A percentile compares a stretch with the other conserved stretches of the same genome.
Evolutionary conservation across 2,329 filamentous ascomycete genomes (phyloP).

Genomic region (Venturia nashicola): DNA sequence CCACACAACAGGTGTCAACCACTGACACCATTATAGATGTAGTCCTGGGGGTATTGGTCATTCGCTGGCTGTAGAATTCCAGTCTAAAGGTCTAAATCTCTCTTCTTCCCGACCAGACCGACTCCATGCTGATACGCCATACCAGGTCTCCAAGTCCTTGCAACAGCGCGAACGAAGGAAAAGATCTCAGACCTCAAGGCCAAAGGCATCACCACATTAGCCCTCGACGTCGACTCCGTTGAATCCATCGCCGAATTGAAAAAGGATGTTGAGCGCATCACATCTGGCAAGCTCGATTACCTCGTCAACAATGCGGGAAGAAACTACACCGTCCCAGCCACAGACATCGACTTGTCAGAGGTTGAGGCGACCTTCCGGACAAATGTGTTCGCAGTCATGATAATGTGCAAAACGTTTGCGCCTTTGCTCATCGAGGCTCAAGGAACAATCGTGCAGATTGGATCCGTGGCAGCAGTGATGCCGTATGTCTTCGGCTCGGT

Average conservation of each 20-base stretch:
- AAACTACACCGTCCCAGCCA: conserved; percentile 45
- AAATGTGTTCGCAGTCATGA: conserved; percentile 47
- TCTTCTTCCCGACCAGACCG: not conserved
- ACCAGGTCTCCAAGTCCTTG: conserved; percentile 42
- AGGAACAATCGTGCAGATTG: conserved; percentile 34
- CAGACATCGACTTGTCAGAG: conserved; percentile 40
- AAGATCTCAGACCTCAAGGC: conserved; percentile 36
- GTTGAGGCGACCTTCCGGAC: conserved; percentile 36
- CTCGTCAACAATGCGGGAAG: conserved; percentile 47
- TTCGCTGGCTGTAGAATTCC: conserved; percentile 45
- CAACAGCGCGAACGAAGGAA: conserved; percentile 40
- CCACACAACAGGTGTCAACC: not conserved
- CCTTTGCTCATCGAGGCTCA: conserved; percentile 38
- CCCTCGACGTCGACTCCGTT: conserved; percentile 39
- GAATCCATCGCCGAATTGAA: conserved; percentile 37
- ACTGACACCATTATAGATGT: conserved; percentile 22
- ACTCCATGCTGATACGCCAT: not conserved
- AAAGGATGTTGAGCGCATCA: conserved; percentile 32
- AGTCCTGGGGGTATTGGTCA: conserved; percentile 47
- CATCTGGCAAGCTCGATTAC: conserved; percentile 39
- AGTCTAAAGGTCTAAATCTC: conserved; percentile 23
- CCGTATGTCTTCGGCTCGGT: conserved; percentile 15
- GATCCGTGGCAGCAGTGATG: conserved; percentile 31
- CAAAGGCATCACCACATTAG: conserved; percentile 41
- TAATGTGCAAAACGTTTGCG: conserved; percentile 43